A percentile compares a stretch with the other conserved stretches of the same genome.
Evolutionary conservation across 208 protist species (phyloP).

Genomic region (Borovskyia barvae): DNA sequence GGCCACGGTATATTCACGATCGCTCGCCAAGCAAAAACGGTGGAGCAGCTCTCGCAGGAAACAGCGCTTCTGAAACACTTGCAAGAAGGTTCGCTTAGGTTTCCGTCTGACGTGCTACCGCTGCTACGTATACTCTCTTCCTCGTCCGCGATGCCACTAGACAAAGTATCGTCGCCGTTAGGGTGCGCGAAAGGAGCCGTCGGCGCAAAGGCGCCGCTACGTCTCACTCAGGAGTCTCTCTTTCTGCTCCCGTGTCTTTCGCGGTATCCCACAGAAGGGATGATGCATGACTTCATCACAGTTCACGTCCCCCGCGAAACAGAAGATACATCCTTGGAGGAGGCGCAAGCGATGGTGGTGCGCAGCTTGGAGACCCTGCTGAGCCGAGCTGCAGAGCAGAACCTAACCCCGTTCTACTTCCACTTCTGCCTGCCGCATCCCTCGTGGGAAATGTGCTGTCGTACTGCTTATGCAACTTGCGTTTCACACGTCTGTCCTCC

Average conservation of each 20-base stretch:
- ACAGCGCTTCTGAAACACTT: conserved; percentile 32
- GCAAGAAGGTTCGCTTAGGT: conserved; percentile 4
- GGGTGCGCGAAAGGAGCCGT: no score
- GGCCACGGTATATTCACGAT: conserved; percentile 63
- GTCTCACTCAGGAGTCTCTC: no score
- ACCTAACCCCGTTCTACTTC: conserved; percentile 14
- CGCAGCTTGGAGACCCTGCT: not conserved
- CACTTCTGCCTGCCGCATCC: conserved; percentile 8
- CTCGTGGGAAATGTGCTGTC: conserved; percentile 6
- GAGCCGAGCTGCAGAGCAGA: conserved; percentile 1
- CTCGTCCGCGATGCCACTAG: not conserved
- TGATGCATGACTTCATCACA: no score
- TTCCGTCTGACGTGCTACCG: conserved; percentile 29
- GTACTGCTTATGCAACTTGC: conserved; percentile 3
- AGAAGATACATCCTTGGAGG: no score
- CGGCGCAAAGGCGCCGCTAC: no score
- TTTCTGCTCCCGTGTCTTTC: not conserved
- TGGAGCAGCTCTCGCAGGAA: conserved; percentile 30
- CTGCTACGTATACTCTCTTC: conserved; percentile 6
- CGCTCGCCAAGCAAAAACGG: conserved; percentile 34
- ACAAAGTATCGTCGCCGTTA: no score
- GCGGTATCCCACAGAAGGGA: no score
- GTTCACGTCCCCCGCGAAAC: no score
- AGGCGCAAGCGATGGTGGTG: not conserved
- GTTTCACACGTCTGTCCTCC: conserved; percentile 28